phyloP scores from a whole-genome alignment of 495 filamentous ascomycete genomes.

The Daldinia loculata region DNA sequence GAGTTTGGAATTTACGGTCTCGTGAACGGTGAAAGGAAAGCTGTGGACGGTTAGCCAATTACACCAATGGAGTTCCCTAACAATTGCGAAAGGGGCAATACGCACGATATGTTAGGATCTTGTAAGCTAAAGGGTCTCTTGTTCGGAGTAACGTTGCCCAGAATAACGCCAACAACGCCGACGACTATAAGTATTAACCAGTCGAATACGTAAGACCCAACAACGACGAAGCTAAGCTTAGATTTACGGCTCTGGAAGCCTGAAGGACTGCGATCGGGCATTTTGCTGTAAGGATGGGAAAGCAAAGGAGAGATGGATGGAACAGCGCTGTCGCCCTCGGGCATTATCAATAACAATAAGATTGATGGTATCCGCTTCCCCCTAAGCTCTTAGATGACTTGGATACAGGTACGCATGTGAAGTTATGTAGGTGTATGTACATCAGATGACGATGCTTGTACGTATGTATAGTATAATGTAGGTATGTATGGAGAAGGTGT shows the following conservation, averaged over 20 bases:
- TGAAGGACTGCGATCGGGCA: conserved; percentile 37
- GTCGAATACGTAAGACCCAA: conserved; percentile 56
- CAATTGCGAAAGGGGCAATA: conserved; percentile 41
- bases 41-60: conserved; percentile 60
- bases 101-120: conserved; percentile 58
- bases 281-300: conserved; percentile 43
- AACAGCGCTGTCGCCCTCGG: conserved; percentile 30
- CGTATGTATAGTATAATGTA: background rate
- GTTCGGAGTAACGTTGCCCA: conserved; percentile 64
- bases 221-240: conserved; percentile 45
- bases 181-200: conserved; percentile 55
- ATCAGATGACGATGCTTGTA: conserved; percentile 17
- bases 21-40: conserved; percentile 77
- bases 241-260: conserved; percentile 32
- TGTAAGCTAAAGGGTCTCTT: conserved; percentile 61
- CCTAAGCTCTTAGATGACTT: conserved; percentile 12
- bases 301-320: conserved; percentile 34
- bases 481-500: conserved; percentile 1
- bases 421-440: background rate
- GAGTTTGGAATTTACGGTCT: conserved; percentile 71
- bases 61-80: conserved; percentile 56
- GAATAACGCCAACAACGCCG: conserved; percentile 52
- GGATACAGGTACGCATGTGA: background rate
- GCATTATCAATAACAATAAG: conserved; percentile 34
- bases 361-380: conserved; percentile 12